Percentiles rank a stretch among this genome's conserved stretches.
Evolutionary conservation across 164 flowering plant species (phyloP).

Genomic region (Vitis vinifera): ASM3070453v1 NC_081818.1:14852501-14853000

Average conservation of each 20-base stretch:
- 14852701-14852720: slow-evolving; percentile 62
- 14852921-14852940: slow-evolving; percentile 94
- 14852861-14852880: slow-evolving; percentile 81
- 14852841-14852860: slow-evolving; percentile 61
- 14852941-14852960: slow-evolving; percentile 91
- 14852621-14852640: slow-evolving; percentile 77
- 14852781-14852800: slow-evolving; percentile 84
- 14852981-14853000: slow-evolving; percentile 80
- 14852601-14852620: slow-evolving; percentile 81
- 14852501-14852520: slow-evolving; percentile 12
- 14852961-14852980: slow-evolving; percentile 86
- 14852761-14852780: slow-evolving; percentile 69
- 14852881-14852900: slow-evolving; percentile 55
- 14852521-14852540: slow-evolving; percentile 85
- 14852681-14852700: slow-evolving; percentile 77
- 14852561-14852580: slow-evolving; percentile 75
- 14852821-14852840: slow-evolving; percentile 50
- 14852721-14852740: slow-evolving; percentile 77
- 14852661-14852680: slow-evolving; percentile 83
- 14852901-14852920: slow-evolving; percentile 86
- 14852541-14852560: slow-evolving; percentile 88
- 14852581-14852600: slow-evolving; percentile 66
- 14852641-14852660: slow-evolving; percentile 75
- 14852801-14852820: slow-evolving; percentile 63
- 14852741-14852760: slow-evolving; percentile 64